phyloP scores from a whole-genome alignment of 2,329 filamentous ascomycete genomes.

The Aspergillus caelatus region DNA sequence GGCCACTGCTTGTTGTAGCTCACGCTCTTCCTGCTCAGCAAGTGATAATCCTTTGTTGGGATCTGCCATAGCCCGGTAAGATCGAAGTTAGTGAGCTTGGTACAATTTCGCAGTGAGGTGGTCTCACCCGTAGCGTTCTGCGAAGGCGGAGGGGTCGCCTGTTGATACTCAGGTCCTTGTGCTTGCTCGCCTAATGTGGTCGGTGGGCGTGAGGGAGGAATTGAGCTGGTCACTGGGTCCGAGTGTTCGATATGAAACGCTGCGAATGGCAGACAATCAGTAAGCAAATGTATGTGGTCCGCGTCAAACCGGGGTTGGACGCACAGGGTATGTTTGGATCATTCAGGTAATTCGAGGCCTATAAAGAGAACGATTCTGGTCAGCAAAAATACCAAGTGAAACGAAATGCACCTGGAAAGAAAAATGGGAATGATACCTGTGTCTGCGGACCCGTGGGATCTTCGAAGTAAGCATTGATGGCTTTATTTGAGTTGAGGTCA shows the following conservation, averaged over 20 bases:
- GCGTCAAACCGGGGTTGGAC: slow-evolving; percentile 5
- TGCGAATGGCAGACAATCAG: slow-evolving; percentile 20
- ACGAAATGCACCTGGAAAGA: too few species aligned
- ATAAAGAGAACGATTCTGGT: background rate
- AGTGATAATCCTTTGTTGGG: slow-evolving; percentile 38
- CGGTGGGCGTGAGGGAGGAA: slow-evolving; percentile 51
- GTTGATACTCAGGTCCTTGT: slow-evolving; percentile 24
- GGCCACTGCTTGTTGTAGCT: slow-evolving; percentile 50
- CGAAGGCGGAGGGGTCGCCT: slow-evolving; percentile 27
- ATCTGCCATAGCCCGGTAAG: slow-evolving; percentile 19
- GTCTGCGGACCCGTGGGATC: slow-evolving; percentile 40
- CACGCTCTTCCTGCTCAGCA: slow-evolving; percentile 48
- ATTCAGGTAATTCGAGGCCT: slow-evolving; percentile 27
- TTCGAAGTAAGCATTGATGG: slow-evolving; percentile 53
- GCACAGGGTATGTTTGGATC: slow-evolving; percentile 31
- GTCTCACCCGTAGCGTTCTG: slow-evolving; percentile 36
- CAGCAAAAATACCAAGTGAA: background rate
- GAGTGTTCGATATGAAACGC: slow-evolving; percentile 43
- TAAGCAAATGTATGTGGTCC: background rate
- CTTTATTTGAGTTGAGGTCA: slow-evolving; percentile 47
- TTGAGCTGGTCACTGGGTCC: slow-evolving; percentile 38
- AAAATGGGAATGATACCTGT: slow-evolving; percentile 29
- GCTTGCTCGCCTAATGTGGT: slow-evolving; percentile 42
- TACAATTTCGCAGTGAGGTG: background rate
- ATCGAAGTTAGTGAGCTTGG: slow-evolving; percentile 21